phyloP scores from a whole-genome alignment of 805 yeast genomes.

The Yamadazyma nakazawae region DNA sequence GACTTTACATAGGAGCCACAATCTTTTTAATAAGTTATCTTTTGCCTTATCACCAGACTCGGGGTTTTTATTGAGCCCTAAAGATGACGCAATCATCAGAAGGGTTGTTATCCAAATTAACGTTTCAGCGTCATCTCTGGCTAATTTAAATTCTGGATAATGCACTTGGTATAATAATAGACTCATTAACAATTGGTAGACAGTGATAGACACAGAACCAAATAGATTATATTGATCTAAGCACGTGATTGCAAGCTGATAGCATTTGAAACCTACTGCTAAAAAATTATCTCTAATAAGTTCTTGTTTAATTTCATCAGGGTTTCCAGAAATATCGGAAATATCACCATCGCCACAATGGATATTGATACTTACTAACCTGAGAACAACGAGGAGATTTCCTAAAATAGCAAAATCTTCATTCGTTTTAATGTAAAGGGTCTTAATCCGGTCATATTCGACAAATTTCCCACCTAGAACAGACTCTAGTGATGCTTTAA shows the following conservation, averaged over 20 bases:
- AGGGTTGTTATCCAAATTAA: background rate
- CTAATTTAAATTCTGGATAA: background rate
- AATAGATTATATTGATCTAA: background rate
- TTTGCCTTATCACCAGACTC: background rate
- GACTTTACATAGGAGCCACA: background rate
- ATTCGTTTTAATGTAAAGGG: background rate
- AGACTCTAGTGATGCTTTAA: background rate
- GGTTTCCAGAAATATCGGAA: background rate
- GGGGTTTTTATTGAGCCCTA: background rate
- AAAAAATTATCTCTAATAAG: background rate
- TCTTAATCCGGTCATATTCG: background rate
- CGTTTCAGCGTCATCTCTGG: background rate
- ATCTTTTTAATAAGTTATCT: background rate
- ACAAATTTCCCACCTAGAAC: background rate
- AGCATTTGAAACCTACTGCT: background rate
- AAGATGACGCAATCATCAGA: background rate
- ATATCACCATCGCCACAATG: background rate
- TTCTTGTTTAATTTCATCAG: background rate
- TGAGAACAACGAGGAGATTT: background rate
- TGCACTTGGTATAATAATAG: background rate
- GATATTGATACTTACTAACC: background rate
- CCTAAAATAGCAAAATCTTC: slow-evolving; percentile 1
- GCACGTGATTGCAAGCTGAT: background rate
- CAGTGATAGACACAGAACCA: background rate
- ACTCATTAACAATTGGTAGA: background rate